phyloP scores from a whole-genome alignment of 2,329 filamentous ascomycete genomes.

The Drechslerella dactyloides region DNA sequence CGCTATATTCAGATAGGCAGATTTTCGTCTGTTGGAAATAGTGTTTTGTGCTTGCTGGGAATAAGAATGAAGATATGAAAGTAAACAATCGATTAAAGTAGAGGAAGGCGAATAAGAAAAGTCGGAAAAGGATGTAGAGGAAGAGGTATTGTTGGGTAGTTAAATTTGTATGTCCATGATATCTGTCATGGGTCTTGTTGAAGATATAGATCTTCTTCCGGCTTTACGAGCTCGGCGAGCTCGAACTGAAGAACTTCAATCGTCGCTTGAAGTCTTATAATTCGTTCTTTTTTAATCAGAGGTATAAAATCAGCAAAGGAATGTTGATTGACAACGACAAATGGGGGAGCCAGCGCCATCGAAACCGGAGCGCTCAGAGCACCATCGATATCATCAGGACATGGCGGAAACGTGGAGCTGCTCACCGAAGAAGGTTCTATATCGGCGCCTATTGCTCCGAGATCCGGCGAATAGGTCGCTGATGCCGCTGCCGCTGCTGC shows the following conservation, averaged over 20 bases:
- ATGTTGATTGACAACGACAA: constrained; percentile 10
- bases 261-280: constrained; percentile 14
- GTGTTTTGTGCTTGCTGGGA: neutral
- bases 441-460: neutral
- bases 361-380: neutral
- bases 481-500: too few species aligned
- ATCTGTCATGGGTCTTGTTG: neutral
- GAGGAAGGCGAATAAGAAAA: too few species aligned
- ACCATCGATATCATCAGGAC: neutral
- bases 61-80: neutral
- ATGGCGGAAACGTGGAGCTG: constrained; percentile 4
- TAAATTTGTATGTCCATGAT: neutral
- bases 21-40: neutral
- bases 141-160: neutral
- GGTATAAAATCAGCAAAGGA: constrained; percentile 9
- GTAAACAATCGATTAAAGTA: too few species aligned
- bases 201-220: constrained; percentile 1
- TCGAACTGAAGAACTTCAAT: constrained; percentile 3
- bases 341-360: neutral
- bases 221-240: neutral
- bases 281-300: constrained; percentile 3
- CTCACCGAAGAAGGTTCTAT: constrained; percentile 15
- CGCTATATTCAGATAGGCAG: too few species aligned
- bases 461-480: neutral
- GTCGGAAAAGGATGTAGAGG: neutral